phyloP scores from a whole-genome alignment of 2,329 filamentous ascomycete genomes.

The Venturia nashicola region DNA sequence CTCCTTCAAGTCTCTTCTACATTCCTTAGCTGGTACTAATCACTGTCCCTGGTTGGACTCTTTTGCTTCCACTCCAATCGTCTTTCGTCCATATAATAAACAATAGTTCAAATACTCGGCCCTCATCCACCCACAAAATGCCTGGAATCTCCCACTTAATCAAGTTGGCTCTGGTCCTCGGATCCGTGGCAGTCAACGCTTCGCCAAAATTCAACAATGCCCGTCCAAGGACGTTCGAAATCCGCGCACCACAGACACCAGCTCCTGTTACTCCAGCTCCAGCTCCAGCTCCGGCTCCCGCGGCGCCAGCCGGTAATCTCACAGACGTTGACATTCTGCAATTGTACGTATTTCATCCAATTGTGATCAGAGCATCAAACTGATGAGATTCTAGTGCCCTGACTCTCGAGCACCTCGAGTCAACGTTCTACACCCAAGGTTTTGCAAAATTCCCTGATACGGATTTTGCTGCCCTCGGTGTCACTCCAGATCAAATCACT shows the following conservation, averaged over 20 bases:
- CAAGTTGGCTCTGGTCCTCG: constrained; percentile 22
- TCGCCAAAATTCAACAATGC: constrained; percentile 6
- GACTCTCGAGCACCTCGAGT: constrained; percentile 64
- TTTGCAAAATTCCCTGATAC: constrained; percentile 53
- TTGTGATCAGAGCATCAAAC: constrained; percentile 16
- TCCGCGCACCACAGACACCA: constrained; percentile 5
- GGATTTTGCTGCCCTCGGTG: constrained; percentile 53
- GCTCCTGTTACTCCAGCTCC: neutral
- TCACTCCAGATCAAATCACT: constrained; percentile 40
- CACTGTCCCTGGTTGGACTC: constrained; percentile 12
- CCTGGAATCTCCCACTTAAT: constrained; percentile 24
- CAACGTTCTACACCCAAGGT: constrained; percentile 58
- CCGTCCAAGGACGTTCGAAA: constrained; percentile 10
- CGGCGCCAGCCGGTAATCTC: constrained; percentile 19
- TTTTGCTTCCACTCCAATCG: neutral
- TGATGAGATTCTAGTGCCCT: constrained; percentile 43
- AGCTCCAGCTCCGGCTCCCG: constrained; percentile 11
- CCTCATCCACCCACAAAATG: constrained; percentile 16
- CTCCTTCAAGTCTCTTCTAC: constrained; percentile 4
- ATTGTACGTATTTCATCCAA: constrained; percentile 32
- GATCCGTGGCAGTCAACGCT: constrained; percentile 8
- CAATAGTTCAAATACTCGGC: neutral
- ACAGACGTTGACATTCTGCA: constrained; percentile 40
- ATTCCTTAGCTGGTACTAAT: constrained; percentile 10
- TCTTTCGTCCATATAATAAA: constrained; percentile 3